phyloP scores from a whole-genome alignment of 129 eudicot genomes.

The Arctium lappa region DNA sequence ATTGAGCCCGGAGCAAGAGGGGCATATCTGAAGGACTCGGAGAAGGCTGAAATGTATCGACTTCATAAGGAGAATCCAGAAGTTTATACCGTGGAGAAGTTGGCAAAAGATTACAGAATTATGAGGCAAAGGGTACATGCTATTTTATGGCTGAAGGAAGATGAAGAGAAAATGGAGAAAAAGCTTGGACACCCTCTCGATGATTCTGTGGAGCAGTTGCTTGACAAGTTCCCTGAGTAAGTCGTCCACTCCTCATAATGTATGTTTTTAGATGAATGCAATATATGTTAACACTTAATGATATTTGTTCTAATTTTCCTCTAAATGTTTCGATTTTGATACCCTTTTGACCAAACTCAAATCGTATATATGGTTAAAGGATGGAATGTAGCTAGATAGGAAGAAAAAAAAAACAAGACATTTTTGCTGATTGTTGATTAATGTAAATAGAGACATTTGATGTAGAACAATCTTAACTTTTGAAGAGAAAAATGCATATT shows the following conservation, averaged over 20 bases:
- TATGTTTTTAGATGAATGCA: constrained; percentile 8
- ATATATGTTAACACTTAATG: background rate
- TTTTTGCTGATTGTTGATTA: background rate
- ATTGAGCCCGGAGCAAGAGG: constrained; percentile 90
- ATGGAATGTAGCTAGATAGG: background rate
- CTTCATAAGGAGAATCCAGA: constrained; percentile 89
- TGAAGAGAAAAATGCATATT: background rate
- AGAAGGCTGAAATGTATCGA: constrained; percentile 83
- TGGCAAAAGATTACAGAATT: constrained; percentile 78
- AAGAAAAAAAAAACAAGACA: background rate
- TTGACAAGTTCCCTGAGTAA: constrained; percentile 83
- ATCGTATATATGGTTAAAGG: too few relatives aligned
- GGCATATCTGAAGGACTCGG: constrained; percentile 74
- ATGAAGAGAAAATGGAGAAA: constrained; percentile 80
- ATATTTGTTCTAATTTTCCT: background rate
- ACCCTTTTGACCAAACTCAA: background rate
- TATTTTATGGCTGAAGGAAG: constrained; percentile 84
- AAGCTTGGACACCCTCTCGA: constrained; percentile 74
- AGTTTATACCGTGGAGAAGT: constrained; percentile 68
- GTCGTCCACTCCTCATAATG: constrained; percentile 9
- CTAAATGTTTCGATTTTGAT: background rate
- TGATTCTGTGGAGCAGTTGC: constrained; percentile 78
- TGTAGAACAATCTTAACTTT: background rate
- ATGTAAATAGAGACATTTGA: background rate
- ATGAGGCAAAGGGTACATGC: constrained; percentile 96